A percentile compares a stretch with the other conserved stretches of the same genome.
Conservation (phyloP, 805 yeast species). For the Suhomyces emberorum region DNA sequence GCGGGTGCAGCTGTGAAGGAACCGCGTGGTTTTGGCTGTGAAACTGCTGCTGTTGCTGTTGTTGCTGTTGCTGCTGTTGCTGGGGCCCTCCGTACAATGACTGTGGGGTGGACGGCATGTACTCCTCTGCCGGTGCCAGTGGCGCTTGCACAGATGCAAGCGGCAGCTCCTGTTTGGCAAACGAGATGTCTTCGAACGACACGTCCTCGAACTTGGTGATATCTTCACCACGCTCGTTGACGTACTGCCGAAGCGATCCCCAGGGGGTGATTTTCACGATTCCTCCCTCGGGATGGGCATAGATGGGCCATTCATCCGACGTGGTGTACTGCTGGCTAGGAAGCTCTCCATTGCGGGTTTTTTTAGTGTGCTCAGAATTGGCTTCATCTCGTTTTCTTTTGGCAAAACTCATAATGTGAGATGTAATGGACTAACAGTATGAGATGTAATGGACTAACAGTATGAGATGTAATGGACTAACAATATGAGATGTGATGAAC, state of each 20-base stretch:
- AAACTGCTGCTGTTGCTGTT: conserved; percentile 1
- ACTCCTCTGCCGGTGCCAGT: conserved; percentile 1
- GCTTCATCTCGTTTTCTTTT: conserved; percentile 23
- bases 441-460: background rate
- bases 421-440: background rate
- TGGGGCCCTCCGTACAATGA: conserved; percentile 7
- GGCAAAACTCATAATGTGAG: conserved; percentile 7
- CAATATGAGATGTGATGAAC: background rate
- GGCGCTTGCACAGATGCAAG: background rate
- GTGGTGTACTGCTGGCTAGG: conserved; percentile 11
- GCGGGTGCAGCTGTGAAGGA: background rate
- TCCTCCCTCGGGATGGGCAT: conserved; percentile 62
- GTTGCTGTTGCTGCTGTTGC: conserved; percentile 6
- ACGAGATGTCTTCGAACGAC: conserved; percentile 20
- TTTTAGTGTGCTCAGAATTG: conserved; percentile 18
- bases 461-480: conserved; percentile 1
- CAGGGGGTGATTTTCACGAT: conserved; percentile 59
- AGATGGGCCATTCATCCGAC: conserved; percentile 50
- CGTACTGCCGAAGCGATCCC: conserved; percentile 53
- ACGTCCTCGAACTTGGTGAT: conserved; percentile 49
- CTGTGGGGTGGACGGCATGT: conserved; percentile 16
- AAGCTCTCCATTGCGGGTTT: conserved; percentile 17
- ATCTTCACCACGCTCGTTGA: conserved; percentile 42
- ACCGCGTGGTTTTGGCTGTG: background rate
- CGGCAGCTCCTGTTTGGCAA: conserved; percentile 7